These are phyloP conservation scores for Choiromyces venosus DNA, from an alignment of 495 filamentous ascomycete species.

Conservation along the genomic window DNA sequence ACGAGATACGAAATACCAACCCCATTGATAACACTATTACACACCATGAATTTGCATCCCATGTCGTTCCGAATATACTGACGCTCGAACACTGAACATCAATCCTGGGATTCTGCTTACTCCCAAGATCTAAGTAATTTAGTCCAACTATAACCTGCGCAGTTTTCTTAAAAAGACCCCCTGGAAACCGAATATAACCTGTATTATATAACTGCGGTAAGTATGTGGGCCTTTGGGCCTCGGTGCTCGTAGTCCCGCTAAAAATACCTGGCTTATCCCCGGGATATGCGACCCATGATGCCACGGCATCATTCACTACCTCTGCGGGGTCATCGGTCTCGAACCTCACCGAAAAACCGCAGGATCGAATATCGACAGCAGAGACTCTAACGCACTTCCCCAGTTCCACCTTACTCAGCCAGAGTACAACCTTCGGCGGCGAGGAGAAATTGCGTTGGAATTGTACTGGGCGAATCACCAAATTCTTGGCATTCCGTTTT, in stretches of 20 bases:
- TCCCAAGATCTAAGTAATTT: neutral
- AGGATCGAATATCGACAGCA: conserved; percentile 1
- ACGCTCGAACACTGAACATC: neutral
- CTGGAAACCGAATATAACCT: neutral
- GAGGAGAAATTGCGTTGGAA: neutral
- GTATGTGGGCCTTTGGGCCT: neutral
- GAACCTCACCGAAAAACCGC: neutral
- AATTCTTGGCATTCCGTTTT: neutral
- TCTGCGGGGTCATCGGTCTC: too few species aligned
- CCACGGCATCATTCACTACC: too few species aligned
- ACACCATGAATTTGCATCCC: conserved; percentile 6
- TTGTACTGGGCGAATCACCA: neutral
- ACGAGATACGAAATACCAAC: conserved; percentile 11
- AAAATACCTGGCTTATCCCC: neutral
- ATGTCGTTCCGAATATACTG: conserved; percentile 2
- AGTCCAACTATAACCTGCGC: neutral
- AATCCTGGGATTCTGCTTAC: neutral
- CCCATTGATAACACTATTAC: neutral
- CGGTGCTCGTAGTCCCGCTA: conserved; percentile 1
- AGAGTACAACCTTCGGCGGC: conserved; percentile 9
- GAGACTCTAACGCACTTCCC: neutral
- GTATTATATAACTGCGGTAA: conserved; percentile 10
- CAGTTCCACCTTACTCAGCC: neutral
- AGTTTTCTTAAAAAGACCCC: neutral
- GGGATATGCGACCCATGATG: conserved; percentile 4